Base-by-base conservation (phyloP, 768 basidiomycete species). In the Lactarius evosmus region DNA sequence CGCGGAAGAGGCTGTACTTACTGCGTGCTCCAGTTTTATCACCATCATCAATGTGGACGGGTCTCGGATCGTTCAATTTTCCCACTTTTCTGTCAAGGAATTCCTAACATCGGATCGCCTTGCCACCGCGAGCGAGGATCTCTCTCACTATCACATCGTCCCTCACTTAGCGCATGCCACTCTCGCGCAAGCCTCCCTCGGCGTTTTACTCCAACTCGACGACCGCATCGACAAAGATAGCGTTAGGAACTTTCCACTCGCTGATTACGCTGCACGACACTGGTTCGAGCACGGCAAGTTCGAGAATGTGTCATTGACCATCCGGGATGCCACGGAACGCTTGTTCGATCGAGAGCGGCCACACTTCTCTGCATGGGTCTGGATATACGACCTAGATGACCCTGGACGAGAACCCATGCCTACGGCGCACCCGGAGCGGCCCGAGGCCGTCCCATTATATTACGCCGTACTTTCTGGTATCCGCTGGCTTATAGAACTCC, bases 281-380 rank as follows among this genome's bases (percentile, higher is more conserved):
- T 60, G 46, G 58, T 52, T 52, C 27, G 17, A 6, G 34, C 58
- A 60, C 29, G 25, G 46, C 1, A 50, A 17, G 2, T 30, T 29
- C 1, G 50, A 36, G 34, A 7, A 40, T 3, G 36, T 52, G 12
- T 40, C 34, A 1, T 19, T 1, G 12, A 29, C 5, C 36, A 30
- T 60, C 27, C 34, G 22, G n/a, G 58, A 52, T 11, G 58, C 46
- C 7, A 38, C n/a, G 12, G 34, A 60, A 25, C 8, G 34, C 19
- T 14, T 52, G 6, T 52, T 52, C n/a, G 27, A 52, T n/a, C 51
- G 51, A n/a, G 51, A 52, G 27, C 52, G 12, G 17, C 50, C 46
- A n/a, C 50, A 60, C 17, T 27, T 60, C 34, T 46, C 49, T 7
- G 58, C 50, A 12, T 60, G 58, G 58, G 33, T 60, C 25, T 60